Evolutionary conservation across 148 eudicot species (phyloP).

Genomic region (Fagopyrum tataricum): DNA sequence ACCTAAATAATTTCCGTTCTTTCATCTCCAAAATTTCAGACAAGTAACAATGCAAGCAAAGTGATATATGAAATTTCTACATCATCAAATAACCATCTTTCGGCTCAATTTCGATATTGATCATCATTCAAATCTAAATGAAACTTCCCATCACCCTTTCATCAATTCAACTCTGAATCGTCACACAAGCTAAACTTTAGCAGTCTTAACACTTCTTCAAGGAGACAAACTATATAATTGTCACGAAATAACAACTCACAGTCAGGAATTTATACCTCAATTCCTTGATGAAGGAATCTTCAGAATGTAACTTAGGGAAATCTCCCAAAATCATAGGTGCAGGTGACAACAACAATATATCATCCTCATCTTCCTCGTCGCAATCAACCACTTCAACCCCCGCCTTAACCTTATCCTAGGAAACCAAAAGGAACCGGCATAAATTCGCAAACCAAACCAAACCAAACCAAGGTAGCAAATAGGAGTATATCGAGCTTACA

Average conservation of each 20-base stretch:
- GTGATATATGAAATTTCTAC: background rate
- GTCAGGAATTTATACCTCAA: conserved; percentile 37
- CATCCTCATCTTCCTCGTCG: conserved; percentile 47
- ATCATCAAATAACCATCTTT: background rate
- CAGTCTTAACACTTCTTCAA: background rate
- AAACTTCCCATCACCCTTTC: background rate
- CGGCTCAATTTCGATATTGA: background rate
- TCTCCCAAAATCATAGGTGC: conserved; percentile 42
- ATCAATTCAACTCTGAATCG: background rate
- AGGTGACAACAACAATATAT: conserved; percentile 61
- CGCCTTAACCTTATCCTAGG: conserved; percentile 22
- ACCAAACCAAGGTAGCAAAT: background rate
- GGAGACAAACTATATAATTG: background rate
- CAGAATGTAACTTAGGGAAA: conserved; percentile 20
- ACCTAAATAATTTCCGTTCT: background rate
- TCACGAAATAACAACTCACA: background rate
- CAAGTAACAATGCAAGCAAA: background rate
- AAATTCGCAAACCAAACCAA: background rate
- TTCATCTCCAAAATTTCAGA: background rate
- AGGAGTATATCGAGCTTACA: conserved; percentile 1
- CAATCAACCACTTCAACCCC: conserved; percentile 32
- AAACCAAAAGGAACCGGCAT: background rate
- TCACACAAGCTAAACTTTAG: background rate
- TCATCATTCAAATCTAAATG: background rate
- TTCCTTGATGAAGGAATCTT: conserved; percentile 59